A percentile compares a stretch with the other conserved stretches of the same genome.
These are phyloP conservation scores for Colletotrichum cordylinicola DNA, from an alignment of 2,329 filamentous ascomycete genomes.

Conservation along the genomic window DNA sequence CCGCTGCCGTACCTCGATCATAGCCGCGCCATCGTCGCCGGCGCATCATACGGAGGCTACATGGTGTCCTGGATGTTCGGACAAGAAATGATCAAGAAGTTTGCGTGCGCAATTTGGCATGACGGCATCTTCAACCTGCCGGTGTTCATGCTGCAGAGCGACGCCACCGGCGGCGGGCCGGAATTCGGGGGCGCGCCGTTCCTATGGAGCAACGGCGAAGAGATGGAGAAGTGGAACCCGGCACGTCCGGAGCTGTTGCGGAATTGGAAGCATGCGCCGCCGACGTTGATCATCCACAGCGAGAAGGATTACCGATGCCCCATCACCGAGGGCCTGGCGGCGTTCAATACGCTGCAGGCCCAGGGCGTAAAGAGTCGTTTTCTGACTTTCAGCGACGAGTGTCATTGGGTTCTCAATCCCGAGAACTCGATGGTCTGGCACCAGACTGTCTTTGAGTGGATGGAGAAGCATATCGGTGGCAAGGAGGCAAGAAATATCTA, in stretches of 20 bases:
- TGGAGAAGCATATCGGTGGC: conserved; percentile 55
- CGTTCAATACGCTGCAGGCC: conserved; percentile 76
- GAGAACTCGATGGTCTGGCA: conserved; percentile 77
- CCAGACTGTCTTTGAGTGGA: conserved; percentile 69
- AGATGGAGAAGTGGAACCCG: conserved; percentile 58
- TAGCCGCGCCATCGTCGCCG: conserved; percentile 55
- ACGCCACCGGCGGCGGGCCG: conserved; percentile 28
- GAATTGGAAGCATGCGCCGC: conserved; percentile 67
- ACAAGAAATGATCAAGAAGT: conserved; percentile 53
- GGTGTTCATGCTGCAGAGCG: conserved; percentile 30
- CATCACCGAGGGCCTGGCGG: conserved; percentile 62
- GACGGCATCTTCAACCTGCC: conserved; percentile 47
- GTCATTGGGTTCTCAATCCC: conserved; percentile 72
- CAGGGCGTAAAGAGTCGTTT: conserved; percentile 72
- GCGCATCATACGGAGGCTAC: conserved; percentile 63
- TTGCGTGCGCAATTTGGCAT: conserved; percentile 48
- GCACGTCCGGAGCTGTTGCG: conserved; percentile 48
- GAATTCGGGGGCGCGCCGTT: conserved; percentile 47
- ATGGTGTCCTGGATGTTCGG: conserved; percentile 66
- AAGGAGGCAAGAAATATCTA: background rate
- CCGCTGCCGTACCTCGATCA: conserved; percentile 59
- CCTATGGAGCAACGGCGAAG: conserved; percentile 50
- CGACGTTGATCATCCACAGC: conserved; percentile 76
- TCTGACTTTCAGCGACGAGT: conserved; percentile 76
- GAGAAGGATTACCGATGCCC: conserved; percentile 68